phyloP scores from a whole-genome alignment of 495 filamentous ascomycete genomes.

The Umbilicaria muhlenbergii region DNA sequence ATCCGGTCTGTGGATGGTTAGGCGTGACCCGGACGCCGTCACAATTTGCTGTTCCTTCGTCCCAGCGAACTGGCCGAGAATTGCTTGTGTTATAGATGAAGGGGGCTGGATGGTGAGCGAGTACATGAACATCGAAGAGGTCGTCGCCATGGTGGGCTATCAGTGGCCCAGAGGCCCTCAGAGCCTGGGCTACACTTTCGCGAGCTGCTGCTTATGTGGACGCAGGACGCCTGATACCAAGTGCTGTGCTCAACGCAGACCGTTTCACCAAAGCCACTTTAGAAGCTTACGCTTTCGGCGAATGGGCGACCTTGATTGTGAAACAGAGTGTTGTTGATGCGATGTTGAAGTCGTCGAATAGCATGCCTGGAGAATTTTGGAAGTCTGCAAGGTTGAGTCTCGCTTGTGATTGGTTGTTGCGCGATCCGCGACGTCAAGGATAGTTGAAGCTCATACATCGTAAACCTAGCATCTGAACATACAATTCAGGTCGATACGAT shows the following conservation, averaged over 20 bases:
- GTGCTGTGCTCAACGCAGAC: too few species aligned
- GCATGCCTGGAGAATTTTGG: too few species aligned
- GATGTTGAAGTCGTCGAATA: too few species aligned
- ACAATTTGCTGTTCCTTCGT: slow-evolving; percentile 95
- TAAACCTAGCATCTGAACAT: neutral
- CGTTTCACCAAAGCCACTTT: too few species aligned
- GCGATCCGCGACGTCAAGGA: neutral
- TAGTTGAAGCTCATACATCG: neutral
- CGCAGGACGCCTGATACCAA: too few species aligned
- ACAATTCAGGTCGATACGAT: slow-evolving; percentile 1
- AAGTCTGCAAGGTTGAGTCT: neutral
- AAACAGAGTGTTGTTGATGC: too few species aligned
- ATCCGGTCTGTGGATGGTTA: slow-evolving; percentile 78
- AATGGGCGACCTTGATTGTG: too few species aligned
- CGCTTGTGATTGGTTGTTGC: slow-evolving; percentile 3
- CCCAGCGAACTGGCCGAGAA: slow-evolving; percentile 85
- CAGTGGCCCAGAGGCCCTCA: slow-evolving; percentile 5
- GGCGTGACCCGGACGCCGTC: slow-evolving; percentile 76
- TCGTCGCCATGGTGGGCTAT: slow-evolving; percentile 72
- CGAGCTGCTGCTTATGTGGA: too few species aligned
- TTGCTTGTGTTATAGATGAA: slow-evolving; percentile 73
- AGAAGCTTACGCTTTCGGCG: too few species aligned
- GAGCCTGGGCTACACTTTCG: too few species aligned
- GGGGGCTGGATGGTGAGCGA: slow-evolving; percentile 86
- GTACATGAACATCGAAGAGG: slow-evolving; percentile 96